These are phyloP conservation scores for Lyophyllum atratum DNA, from an alignment of 768 basidiomycete genomes.

Conservation along the genomic window DNA sequence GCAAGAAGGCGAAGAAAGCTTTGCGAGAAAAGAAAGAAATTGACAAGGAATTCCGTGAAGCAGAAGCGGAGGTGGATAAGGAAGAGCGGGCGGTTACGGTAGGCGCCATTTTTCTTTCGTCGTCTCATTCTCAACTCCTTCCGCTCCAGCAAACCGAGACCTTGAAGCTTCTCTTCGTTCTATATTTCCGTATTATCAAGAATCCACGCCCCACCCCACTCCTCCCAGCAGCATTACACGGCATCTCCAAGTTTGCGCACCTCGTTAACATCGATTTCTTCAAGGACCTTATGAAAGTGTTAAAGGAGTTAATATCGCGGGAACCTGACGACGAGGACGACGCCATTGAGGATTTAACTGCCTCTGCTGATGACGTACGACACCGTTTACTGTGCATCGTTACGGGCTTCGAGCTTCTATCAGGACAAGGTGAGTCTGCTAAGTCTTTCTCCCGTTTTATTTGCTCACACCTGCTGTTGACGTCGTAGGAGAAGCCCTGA, in stretches of 20 bases:
- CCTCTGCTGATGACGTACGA: slow-evolving; percentile 40
- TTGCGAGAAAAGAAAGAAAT: slow-evolving; percentile 90
- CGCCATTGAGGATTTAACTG: slow-evolving; percentile 32
- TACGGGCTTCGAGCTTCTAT: slow-evolving; percentile 96
- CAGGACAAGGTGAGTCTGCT: slow-evolving; percentile 79
- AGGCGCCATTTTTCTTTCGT: slow-evolving; percentile 30
- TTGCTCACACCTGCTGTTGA: slow-evolving; percentile 10
- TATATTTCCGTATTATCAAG: slow-evolving; percentile 97
- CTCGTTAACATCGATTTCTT: slow-evolving; percentile 99
- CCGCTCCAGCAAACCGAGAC: slow-evolving; percentile 90
- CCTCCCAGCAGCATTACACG: slow-evolving; percentile 85
- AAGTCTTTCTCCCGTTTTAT: slow-evolving; percentile 3
- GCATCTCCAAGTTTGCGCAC: slow-evolving; percentile 92
- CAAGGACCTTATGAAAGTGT: slow-evolving; percentile 86
- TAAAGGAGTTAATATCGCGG: slow-evolving; percentile 74
- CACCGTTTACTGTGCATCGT: slow-evolving; percentile 83
- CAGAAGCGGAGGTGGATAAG: slow-evolving; percentile 90
- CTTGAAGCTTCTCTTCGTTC: slow-evolving; percentile 92
- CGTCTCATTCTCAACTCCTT: slow-evolving; percentile 1
- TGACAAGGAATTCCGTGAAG: slow-evolving; percentile 89
- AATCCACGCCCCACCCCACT: slow-evolving; percentile 76
- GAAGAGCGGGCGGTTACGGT: slow-evolving; percentile 86
- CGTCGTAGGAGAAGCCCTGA: slow-evolving; percentile 88
- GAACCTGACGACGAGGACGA: slow-evolving; percentile 40
- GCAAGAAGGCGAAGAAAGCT: slow-evolving; percentile 88